Evolutionary conservation across 2,329 filamentous ascomycete genomes (phyloP), one percentile per base, ranked within the genome.

Genomic region (Amesomyces nigricolor): DNA sequence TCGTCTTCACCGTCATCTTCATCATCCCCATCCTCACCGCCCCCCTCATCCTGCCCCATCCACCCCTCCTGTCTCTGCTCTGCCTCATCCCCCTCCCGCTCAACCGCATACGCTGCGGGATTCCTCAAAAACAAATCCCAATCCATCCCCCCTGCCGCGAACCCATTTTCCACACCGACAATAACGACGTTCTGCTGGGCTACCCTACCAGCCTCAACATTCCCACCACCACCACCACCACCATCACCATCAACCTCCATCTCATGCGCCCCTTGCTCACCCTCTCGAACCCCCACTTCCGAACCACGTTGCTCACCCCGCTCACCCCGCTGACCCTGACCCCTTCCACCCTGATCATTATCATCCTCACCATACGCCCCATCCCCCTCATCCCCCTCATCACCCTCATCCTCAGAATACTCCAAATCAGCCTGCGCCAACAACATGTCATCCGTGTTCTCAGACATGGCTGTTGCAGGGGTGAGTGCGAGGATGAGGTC

Each of bases 361-460:
- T 19, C 32, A 9, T 10, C 32, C 5, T 9, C 32, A 7, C 9
- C 38, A 14, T 13, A 37, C 11, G 29, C 47, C 5, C 16, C 43
- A 14, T 46, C 40, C 2, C 30, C 37, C 2, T 44, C 53, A 5
- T 30, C 48, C 13, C n/a, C n/a, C 26, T n/a, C 22, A n/a, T 39
- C 22, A 35, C 11, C 22, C 1, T 44, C 53, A 5, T 30, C 48
- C 13, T 52, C 47, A 3, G 44, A 37, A n/a, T 58, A 54, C 19
- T 35, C 44, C 19, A 42, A 3, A 16, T 51, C 54, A 9, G 57
- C 51, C 51, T 51, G 57, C 47, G 51, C 56, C n/a, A 54, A 29
- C 26, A 53, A 32, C 44, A 46, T 54, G 10, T 53, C 50, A 16
- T 53, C 53, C 2, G 44, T 51, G 16, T 30, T 37, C 29, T 37